Conservation (phyloP, 192 early-diverging fungal species). For the Rhizophagus sp. region DNA sequence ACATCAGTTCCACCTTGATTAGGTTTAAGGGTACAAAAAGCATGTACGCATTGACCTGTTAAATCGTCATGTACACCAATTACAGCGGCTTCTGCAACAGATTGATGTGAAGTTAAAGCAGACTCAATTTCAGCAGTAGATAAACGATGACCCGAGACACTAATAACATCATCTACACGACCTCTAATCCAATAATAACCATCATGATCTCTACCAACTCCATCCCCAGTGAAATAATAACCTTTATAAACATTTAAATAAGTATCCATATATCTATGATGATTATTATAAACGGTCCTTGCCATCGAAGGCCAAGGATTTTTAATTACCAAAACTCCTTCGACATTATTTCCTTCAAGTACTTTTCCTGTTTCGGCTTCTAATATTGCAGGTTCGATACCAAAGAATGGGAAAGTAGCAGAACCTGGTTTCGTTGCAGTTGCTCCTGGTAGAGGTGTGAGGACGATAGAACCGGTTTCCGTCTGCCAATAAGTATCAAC, state of each 20-base stretch:
- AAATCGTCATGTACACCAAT: conserved; percentile 87
- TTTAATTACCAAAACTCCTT: conserved; percentile 88
- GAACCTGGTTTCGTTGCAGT: conserved; percentile 91
- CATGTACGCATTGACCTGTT: conserved; percentile 89
- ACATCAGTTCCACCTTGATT: conserved; percentile 44
- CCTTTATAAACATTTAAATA: conserved; percentile 89
- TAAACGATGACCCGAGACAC: conserved; percentile 93
- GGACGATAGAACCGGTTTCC: conserved; percentile 92
- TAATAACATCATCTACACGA: conserved; percentile 88
- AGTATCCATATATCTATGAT: conserved; percentile 89
- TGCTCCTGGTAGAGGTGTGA: conserved; percentile 90
- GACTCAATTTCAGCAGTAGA: conserved; percentile 94
- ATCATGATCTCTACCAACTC: conserved; percentile 86
- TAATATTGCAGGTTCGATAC: conserved; percentile 83
- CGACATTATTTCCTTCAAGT: conserved; percentile 81
- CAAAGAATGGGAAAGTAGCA: conserved; percentile 97
- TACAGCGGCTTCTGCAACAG: conserved; percentile 88
- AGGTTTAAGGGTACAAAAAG: conserved; percentile 81
- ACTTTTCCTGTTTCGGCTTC: conserved; percentile 85
- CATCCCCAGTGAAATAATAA: conserved; percentile 97
- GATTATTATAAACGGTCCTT: conserved; percentile 88
- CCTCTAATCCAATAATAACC: conserved; percentile 97
- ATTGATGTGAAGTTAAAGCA: conserved; percentile 75
- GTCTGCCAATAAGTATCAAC: conserved; percentile 97
- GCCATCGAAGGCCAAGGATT: conserved; percentile 91